These are phyloP conservation scores for Aspergillus biplanus DNA, from an alignment of 495 filamentous ascomycete genomes.

Conservation along the genomic window DNA sequence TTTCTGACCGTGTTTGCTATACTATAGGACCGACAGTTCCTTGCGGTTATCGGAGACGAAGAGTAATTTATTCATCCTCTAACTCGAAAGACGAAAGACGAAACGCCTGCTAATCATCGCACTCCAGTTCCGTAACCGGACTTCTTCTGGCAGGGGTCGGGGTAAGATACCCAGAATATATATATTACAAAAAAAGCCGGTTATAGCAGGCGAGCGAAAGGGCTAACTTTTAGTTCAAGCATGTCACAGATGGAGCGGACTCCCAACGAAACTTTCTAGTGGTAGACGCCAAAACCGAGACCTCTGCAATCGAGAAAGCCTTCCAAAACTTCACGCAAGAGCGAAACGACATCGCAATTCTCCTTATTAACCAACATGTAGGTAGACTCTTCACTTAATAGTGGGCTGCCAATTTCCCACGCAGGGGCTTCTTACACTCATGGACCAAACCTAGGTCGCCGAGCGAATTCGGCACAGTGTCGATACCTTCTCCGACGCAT, in stretches of 20 bases:
- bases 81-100: not conserved
- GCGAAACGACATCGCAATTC: conserved; percentile 92
- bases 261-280: conserved; percentile 96
- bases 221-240: conserved; percentile 47
- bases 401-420: not conserved
- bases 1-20: conserved; percentile 13
- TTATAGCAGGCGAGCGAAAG: not conserved
- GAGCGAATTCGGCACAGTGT: conserved; percentile 85
- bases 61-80: conserved; percentile 51
- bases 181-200: not conserved
- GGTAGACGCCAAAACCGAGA: conserved; percentile 91
- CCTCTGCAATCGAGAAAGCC: conserved; percentile 81
- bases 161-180: conserved; percentile 55
- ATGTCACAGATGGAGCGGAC: conserved; percentile 79
- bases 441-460: conserved; percentile 65
- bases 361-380: conserved; percentile 98
- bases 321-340: conserved; percentile 87
- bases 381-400: conserved; percentile 24
- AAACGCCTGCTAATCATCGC: conserved; percentile 25
- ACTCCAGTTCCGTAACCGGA: conserved; percentile 88
- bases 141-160: conserved; percentile 93
- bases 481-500: conserved; percentile 57
- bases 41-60: conserved; percentile 98
- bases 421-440: conserved; percentile 10
- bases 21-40: conserved; percentile 82